Evolutionary conservation across 176 grass and related monocot genomes (phyloP), one percentile per base, ranked within the genome.

Genomic region (Alloteropsis semialata): DNA sequence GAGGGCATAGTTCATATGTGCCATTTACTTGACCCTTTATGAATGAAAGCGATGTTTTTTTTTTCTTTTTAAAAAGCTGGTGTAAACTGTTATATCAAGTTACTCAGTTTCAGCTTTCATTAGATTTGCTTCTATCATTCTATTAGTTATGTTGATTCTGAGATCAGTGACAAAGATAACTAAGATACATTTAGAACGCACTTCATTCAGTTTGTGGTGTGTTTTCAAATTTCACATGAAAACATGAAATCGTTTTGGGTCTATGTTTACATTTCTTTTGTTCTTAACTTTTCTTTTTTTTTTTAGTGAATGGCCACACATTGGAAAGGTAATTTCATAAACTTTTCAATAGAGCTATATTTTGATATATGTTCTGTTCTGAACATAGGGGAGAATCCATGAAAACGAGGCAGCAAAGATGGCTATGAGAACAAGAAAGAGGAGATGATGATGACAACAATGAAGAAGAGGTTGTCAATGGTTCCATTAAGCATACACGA

Each of bases 41-140:
- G 21, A 36, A 42, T 30, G 32, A 15, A 38, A 72, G 44, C 6
- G 28, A 50, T 2, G 17, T 48, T 22, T 4, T 8, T 13, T 70
- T 0, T 6, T 53, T 27, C n/a, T 36, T 66, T 25, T 3, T n/a
- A 67, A n/a, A 41, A 11, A 77, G 12, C 39, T 8, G n/a, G 17
- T 34, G 48, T 60, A 41, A 30, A 34, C 51, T 22, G 28, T 28
- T 44, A 53, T 78, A n/a, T 79, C 18, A 49, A 73, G 74, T 38
- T 22, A 41, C 19, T 30, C 33, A 63, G 29, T 39, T 44, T 74
- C 6, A 81, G 53, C 33, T 76, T 82, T 43, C 43, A 33, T 51
- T 83, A n/a, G 62, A 18, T 76, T 69, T 85, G 43, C 37, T 72
- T 34, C n/a, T 83, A 49, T 51, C 7, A 29, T 65, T 18, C 5